phyloP scores from a whole-genome alignment of 2,329 filamentous ascomycete genomes.

The Xylariaceae sp. region DNA sequence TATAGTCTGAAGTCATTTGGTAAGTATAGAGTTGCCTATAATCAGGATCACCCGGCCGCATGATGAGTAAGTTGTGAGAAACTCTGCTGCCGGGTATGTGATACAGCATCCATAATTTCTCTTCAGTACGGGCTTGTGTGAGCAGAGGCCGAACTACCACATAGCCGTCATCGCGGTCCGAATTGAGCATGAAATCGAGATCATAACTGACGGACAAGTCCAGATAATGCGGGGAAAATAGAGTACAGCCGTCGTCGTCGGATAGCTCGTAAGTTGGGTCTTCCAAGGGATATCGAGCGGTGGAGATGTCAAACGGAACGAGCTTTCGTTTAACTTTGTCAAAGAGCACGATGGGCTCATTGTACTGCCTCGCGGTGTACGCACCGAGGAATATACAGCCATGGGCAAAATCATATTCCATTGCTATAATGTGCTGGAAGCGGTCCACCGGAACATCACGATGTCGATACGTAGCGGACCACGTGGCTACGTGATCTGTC shows the following conservation, averaged over 20 bases:
- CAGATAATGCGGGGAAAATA: background rate
- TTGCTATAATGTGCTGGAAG: background rate
- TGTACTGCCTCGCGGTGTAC: no score
- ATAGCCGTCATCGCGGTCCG: background rate
- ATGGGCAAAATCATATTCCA: slow-evolving; percentile 6
- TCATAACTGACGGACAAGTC: background rate
- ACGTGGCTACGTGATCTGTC: background rate
- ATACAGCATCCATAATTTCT: background rate
- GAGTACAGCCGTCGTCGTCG: background rate
- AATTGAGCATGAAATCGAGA: slow-evolving; percentile 1
- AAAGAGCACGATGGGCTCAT: background rate
- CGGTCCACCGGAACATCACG: background rate
- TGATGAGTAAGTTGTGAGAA: no score
- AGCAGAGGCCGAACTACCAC: background rate
- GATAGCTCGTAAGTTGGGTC: background rate
- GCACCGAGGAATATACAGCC: slow-evolving; percentile 4
- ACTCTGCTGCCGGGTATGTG: background rate
- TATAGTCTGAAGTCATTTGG: no score
- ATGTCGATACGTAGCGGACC: background rate
- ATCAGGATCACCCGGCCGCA: slow-evolving; percentile 23
- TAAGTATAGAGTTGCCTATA: no score
- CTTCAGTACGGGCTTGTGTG: background rate
- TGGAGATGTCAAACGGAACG: background rate
- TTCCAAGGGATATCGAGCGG: no score
- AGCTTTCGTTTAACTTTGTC: slow-evolving; percentile 9